Conservation (phyloP, 345 rosid genomes). For the Salix viminalis region DNA sequence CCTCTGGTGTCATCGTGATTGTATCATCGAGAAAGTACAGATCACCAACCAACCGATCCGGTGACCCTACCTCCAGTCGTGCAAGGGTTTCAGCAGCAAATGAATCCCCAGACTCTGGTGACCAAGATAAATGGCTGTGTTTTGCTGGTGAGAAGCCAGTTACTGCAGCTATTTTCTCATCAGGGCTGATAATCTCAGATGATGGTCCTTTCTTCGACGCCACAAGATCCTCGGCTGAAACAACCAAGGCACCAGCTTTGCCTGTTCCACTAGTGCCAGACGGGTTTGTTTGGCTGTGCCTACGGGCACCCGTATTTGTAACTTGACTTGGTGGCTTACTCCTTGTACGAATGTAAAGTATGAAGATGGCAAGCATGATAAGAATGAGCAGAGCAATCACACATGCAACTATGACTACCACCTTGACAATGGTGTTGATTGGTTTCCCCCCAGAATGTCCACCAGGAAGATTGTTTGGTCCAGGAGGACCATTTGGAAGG, state of each 20-base stretch:
- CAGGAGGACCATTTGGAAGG: constrained; percentile 52
- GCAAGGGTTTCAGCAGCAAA: constrained; percentile 68
- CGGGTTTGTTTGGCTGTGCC: constrained; percentile 44
- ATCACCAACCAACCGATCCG: constrained; percentile 85
- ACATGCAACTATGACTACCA: constrained; percentile 68
- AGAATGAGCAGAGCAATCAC: constrained; percentile 65
- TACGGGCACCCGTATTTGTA: constrained; percentile 41
- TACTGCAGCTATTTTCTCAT: constrained; percentile 57
- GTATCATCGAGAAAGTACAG: constrained; percentile 90
- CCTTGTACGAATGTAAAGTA: constrained; percentile 53
- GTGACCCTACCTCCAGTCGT: constrained; percentile 85
- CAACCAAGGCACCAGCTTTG: constrained; percentile 59
- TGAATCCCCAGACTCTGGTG: constrained; percentile 94
- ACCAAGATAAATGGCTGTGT: constrained; percentile 75
- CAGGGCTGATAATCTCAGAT: constrained; percentile 73
- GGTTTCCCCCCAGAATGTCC: constrained; percentile 50
- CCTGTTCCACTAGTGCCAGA: constrained; percentile 42
- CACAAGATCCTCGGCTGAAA: constrained; percentile 83
- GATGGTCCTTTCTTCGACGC: constrained; percentile 76
- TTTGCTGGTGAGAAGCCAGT: constrained; percentile 90
- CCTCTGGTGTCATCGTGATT: constrained; percentile 81
- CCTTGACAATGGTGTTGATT: constrained; percentile 50
- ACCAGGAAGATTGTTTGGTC: constrained; percentile 33
- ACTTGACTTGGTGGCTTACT: constrained; percentile 43
- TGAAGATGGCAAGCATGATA: constrained; percentile 66